These are phyloP conservation scores for Microbotryum scabiosae DNA, from an alignment of 1,284 basidiomycete genomes.

Conservation along the genomic window DNA sequence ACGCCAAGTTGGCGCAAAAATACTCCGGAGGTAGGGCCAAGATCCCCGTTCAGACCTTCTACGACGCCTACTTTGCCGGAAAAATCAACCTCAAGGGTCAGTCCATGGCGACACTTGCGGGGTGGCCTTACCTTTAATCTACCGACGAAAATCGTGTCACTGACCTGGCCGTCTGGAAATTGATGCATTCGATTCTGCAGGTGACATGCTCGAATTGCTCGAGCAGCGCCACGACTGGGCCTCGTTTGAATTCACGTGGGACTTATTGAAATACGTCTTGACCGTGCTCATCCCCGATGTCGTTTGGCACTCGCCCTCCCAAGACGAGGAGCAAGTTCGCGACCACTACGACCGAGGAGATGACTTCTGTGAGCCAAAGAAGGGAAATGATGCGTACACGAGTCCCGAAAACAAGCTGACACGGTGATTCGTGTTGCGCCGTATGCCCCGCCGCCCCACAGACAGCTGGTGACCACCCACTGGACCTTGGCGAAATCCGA, in stretches of 20 bases:
- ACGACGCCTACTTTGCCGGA: constrained; percentile 95
- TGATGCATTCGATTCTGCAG: constrained; percentile 42
- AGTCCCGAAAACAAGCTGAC: constrained; percentile 5
- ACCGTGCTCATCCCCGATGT: constrained; percentile 84
- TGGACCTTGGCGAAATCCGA: constrained; percentile 1
- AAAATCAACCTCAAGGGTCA: constrained; percentile 91
- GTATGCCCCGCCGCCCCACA: not conserved
- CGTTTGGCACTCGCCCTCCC: constrained; percentile 75
- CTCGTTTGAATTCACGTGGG: constrained; percentile 68
- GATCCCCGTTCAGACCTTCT: constrained; percentile 95
- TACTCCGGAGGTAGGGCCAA: constrained; percentile 71
- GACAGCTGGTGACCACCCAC: not conserved
- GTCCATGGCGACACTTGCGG: constrained; percentile 25
- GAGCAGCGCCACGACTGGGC: constrained; percentile 96
- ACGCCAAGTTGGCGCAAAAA: constrained; percentile 64
- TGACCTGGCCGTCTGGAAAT: not conserved
- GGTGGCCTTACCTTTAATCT: not conserved
- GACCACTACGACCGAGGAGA: constrained; percentile 96
- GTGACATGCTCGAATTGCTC: constrained; percentile 84
- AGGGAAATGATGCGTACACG: constrained; percentile 19
- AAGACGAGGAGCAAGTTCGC: constrained; percentile 93
- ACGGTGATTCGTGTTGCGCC: constrained; percentile 34
- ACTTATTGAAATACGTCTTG: constrained; percentile 92
- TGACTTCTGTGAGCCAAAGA: constrained; percentile 81
- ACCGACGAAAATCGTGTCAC: not conserved